Evolutionary conservation across 306 rosid genomes (phyloP).

Genomic region (Lathyrus sativus): DNA sequence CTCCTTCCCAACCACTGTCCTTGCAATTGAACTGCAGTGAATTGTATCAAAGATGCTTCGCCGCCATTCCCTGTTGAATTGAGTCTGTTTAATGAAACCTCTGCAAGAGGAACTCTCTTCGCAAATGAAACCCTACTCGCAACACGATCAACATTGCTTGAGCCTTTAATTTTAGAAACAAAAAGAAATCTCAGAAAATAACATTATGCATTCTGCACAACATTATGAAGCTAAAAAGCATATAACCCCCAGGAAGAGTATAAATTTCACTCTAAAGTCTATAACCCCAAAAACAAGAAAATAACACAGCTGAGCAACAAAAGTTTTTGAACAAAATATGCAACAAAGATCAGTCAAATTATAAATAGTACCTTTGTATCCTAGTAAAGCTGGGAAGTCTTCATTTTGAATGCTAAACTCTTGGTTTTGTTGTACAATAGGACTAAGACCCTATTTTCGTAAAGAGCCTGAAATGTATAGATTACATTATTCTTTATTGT

Average conservation of each 20-base stretch:
- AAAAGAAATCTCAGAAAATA: conserved; percentile 1
- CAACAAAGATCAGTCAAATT: conserved; percentile 4
- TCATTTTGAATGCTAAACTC: conserved; percentile 99
- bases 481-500: conserved; percentile 30
- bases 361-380: conserved; percentile 71
- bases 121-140: conserved; percentile 33
- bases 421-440: conserved; percentile 95
- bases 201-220: conserved; percentile 1
- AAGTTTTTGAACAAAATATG: conserved; percentile 8
- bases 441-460: conserved; percentile 95
- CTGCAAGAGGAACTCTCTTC: conserved; percentile 63
- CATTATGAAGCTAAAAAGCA: no score
- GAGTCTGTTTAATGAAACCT: conserved; percentile 45
- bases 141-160: conserved; percentile 30
- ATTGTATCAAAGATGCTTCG: neutral
- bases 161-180: conserved; percentile 45
- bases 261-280: conserved; percentile 4
- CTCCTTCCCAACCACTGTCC: conserved; percentile 28
- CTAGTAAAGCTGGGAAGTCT: conserved; percentile 95
- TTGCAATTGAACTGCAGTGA: conserved; percentile 3
- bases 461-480: conserved; percentile 70
- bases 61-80: conserved; percentile 26
- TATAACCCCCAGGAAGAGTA: neutral
- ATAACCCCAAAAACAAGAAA: conserved; percentile 17
- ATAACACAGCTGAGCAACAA: neutral